Conservation (phyloP, 371 early-diverging fungal species). For the Circinella umbellata region DNA sequence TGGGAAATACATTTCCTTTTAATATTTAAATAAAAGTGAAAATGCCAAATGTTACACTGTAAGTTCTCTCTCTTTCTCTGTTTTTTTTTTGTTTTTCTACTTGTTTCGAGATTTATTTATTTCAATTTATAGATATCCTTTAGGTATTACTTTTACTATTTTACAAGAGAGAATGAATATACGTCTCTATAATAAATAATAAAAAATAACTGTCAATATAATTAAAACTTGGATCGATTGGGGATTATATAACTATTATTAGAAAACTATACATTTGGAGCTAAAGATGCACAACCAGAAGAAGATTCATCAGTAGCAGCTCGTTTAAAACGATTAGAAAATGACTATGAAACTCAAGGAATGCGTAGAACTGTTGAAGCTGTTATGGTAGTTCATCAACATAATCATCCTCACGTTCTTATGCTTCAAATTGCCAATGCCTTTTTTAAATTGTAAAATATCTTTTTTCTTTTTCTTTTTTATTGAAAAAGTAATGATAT, state of each 20-base stretch:
- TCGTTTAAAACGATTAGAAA: conserved; percentile 65
- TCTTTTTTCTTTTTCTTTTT: too few species aligned
- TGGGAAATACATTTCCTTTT: too few species aligned
- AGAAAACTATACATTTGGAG: conserved; percentile 74
- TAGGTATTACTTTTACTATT: conserved; percentile 7
- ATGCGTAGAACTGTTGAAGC: conserved; percentile 79
- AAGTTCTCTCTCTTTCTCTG: conserved; percentile 7
- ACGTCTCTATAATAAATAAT: background rate
- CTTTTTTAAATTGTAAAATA: conserved; percentile 73
- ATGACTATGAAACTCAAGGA: conserved; percentile 71
- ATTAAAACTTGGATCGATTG: background rate
- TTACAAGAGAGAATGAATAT: background rate
- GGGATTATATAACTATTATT: too few species aligned
- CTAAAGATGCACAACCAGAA: conserved; percentile 78
- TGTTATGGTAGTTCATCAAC: conserved; percentile 80
- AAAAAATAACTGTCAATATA: background rate
- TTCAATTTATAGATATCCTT: conserved; percentile 18
- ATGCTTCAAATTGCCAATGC: conserved; percentile 79
- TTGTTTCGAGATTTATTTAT: background rate
- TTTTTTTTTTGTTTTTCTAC: background rate
- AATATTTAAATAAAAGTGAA: background rate
- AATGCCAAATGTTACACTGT: conserved; percentile 36
- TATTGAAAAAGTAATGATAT: too few species aligned
- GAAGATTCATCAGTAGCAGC: conserved; percentile 76
- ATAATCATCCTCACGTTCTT: conserved; percentile 83